Conservation (phyloP, 2,329 filamentous ascomycete genomes). For the Pseudogymnoascus sp. region DNA sequence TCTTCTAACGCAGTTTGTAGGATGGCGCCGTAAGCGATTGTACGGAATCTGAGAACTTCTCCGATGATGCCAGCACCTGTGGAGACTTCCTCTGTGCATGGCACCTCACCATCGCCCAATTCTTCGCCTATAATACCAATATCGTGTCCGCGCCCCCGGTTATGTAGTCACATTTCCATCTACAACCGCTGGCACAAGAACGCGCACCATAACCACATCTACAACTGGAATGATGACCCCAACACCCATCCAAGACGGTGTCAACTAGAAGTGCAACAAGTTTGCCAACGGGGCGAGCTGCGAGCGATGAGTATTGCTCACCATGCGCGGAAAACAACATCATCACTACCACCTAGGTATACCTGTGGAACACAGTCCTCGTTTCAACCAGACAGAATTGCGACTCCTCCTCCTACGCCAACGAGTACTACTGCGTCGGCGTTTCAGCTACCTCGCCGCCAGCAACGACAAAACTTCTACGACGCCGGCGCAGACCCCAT, state of each 20-base stretch:
- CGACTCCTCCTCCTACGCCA: conserved; percentile 19
- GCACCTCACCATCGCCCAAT: conserved; percentile 19
- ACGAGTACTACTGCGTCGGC: conserved; percentile 15
- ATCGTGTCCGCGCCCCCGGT: conserved; percentile 11
- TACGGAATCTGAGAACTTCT: not conserved
- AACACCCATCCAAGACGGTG: conserved; percentile 25
- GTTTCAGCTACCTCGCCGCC: not conserved
- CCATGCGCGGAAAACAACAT: conserved; percentile 23
- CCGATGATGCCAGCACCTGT: not conserved
- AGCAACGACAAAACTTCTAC: conserved; percentile 17
- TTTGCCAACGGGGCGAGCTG: conserved; percentile 23
- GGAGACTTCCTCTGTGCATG: not conserved
- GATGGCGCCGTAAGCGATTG: not conserved
- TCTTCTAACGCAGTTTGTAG: not conserved
- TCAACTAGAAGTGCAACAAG: conserved; percentile 24
- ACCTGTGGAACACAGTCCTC: conserved; percentile 27
- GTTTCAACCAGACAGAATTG: conserved; percentile 25
- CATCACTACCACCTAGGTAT: conserved; percentile 23
- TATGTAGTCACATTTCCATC: not conserved
- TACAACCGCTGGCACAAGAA: not conserved
- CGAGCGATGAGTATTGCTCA: conserved; percentile 23
- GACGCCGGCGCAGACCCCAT: conserved; percentile 14
- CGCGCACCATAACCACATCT: conserved; percentile 16
- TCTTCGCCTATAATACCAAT: conserved; percentile 18
- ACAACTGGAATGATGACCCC: conserved; percentile 15